Conservation (phyloP, 345 rosid genomes). For the Rhodomyrtus tomentosa region DNA sequence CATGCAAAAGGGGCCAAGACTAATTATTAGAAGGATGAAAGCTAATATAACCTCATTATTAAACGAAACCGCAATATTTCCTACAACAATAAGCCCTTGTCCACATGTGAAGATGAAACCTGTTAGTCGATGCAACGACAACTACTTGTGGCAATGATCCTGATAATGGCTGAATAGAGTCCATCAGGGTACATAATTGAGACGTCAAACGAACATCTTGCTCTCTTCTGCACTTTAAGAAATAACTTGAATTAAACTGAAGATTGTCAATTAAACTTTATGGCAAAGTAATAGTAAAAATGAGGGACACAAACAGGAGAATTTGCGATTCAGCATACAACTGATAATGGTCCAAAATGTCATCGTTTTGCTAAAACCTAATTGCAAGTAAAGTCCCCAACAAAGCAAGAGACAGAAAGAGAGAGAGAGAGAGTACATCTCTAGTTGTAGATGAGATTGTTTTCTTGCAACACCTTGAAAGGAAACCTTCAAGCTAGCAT, state of each 20-base stretch:
- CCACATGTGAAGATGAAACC: constrained; percentile 26
- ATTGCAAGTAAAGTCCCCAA: neutral
- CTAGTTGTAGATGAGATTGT: neutral
- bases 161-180: constrained; percentile 44
- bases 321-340: neutral
- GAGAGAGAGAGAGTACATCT: neutral
- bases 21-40: neutral
- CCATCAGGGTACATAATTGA: constrained; percentile 75
- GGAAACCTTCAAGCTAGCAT: neutral
- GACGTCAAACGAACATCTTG: constrained; percentile 72
- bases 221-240: constrained; percentile 47
- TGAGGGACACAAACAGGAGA: neutral
- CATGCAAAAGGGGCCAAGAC: neutral
- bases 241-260: neutral
- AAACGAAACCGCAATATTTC: neutral
- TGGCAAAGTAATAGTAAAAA: neutral
- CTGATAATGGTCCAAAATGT: neutral
- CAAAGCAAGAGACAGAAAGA: neutral
- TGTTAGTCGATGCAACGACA: constrained; percentile 87
- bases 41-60: neutral
- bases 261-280: neutral
- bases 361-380: neutral
- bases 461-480: neutral
- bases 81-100: neutral
- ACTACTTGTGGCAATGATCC: constrained; percentile 37